A percentile compares a stretch with the other conserved stretches of the same genome.
phyloP scores from a whole-genome alignment of 495 filamentous ascomycete species.

The Neurospora sp. region DNA sequence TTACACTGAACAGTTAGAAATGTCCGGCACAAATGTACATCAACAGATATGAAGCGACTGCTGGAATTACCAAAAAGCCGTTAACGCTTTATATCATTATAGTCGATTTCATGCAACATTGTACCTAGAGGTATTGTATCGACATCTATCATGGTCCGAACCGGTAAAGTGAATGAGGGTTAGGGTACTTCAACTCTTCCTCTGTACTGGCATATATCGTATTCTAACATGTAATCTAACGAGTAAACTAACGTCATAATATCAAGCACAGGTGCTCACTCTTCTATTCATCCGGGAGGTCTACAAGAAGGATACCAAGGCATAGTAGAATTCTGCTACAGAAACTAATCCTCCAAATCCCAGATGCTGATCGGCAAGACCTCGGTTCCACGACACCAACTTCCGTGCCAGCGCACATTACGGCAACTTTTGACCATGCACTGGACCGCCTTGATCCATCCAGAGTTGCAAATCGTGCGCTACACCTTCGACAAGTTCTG shows the following conservation, averaged over 20 bases:
- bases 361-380: not conserved
- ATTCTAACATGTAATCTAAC: not conserved
- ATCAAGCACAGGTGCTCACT: not conserved
- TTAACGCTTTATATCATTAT: not conserved
- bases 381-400: not conserved
- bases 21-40: not conserved
- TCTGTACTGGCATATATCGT: not conserved
- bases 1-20: not conserved
- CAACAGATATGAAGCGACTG: not conserved
- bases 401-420: not conserved
- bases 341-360: not conserved
- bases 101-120: not conserved
- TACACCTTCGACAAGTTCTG: constrained; percentile 16
- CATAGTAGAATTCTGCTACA: not conserved
- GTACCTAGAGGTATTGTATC: not conserved
- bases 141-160: not conserved
- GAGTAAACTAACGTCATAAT: not conserved
- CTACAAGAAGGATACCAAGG: not conserved
- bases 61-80: not conserved
- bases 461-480: constrained; percentile 17
- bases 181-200: not conserved
- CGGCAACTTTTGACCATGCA: not conserved
- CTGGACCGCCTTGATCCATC: constrained; percentile 7
- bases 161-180: not conserved
- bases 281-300: not conserved